Percentiles rank a stretch among this genome's conserved stretches.
Conservation (phyloP, 78 protist species). For the Reticulomyxa filosa region DNA sequence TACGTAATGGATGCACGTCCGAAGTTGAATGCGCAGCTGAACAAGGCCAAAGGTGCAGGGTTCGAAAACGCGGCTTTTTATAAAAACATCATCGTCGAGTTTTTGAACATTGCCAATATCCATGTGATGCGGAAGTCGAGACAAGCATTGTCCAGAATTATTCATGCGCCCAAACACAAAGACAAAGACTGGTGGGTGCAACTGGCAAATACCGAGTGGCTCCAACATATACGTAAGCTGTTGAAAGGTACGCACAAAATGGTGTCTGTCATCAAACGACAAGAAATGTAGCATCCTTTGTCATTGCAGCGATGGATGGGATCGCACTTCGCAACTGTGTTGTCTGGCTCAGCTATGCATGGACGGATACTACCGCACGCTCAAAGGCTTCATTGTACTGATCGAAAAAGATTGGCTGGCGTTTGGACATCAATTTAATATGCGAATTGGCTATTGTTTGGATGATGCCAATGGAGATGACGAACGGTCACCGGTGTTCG, state of each 20-base stretch:
- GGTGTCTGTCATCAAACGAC: too few species aligned
- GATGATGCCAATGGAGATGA: too few species aligned
- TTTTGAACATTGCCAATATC: background rate
- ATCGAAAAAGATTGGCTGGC: slow-evolving; percentile 78
- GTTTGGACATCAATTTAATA: slow-evolving; percentile 57
- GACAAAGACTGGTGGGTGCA: too few species aligned
- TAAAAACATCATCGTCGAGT: background rate
- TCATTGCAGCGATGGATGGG: slow-evolving; percentile 61
- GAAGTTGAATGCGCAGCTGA: too few species aligned
- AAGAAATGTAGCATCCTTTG: too few species aligned
- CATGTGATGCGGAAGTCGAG: background rate
- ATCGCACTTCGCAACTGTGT: slow-evolving; percentile 52
- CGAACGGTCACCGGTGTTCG: slow-evolving; percentile 59
- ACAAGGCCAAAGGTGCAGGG: background rate
- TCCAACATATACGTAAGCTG: too few species aligned
- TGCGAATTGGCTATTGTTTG: background rate
- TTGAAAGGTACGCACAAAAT: too few species aligned
- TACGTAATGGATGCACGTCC: too few species aligned
- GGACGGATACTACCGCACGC: slow-evolving; percentile 69
- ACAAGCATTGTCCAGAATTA: too few species aligned
- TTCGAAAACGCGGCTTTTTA: background rate
- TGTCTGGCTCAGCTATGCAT: slow-evolving; percentile 42
- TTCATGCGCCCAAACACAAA: too few species aligned
- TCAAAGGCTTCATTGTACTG: slow-evolving; percentile 48
- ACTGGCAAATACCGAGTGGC: too few species aligned